Evolutionary conservation across 2,329 filamentous ascomycete genomes (phyloP).

Genomic region (Alternaria sp.): DNA sequence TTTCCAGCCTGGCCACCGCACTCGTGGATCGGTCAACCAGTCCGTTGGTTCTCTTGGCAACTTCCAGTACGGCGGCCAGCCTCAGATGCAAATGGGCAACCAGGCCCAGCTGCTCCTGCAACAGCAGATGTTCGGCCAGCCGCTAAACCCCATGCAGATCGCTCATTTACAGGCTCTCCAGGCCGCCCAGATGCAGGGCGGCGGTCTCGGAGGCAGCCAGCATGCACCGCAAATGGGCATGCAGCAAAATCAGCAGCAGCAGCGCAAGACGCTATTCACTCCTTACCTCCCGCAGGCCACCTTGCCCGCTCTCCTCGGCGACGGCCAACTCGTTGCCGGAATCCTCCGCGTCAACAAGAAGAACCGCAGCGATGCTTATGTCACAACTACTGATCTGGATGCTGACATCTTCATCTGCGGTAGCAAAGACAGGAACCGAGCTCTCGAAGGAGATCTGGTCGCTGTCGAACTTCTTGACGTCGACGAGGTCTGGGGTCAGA

Average conservation of each 20-base stretch:
- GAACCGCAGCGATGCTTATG: conserved; percentile 97
- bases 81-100: conserved; percentile 75
- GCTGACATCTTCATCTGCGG: conserved; percentile 99
- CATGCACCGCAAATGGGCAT: conserved; percentile 66
- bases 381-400: conserved; percentile 91
- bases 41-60: conserved; percentile 82
- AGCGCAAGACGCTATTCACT: conserved; percentile 97
- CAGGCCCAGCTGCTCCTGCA: conserved; percentile 84
- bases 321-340: conserved; percentile 94
- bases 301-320: conserved; percentile 84
- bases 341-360: conserved; percentile 99
- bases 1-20: conserved; percentile 92
- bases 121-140: conserved; percentile 85
- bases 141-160: conserved; percentile 85
- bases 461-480: conserved; percentile 96
- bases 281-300: conserved; percentile 96
- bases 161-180: conserved; percentile 92
- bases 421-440: conserved; percentile 97
- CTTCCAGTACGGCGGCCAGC: conserved; percentile 89
- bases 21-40: conserved; percentile 80
- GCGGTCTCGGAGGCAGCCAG: conserved; percentile 71
- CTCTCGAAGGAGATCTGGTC: conserved; percentile 93
- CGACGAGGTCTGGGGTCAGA: conserved; percentile 98
- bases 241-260: conserved; percentile 87
- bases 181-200: conserved; percentile 81